These are phyloP conservation scores for Diaporthe citriasiana DNA, from an alignment of 2,329 filamentous ascomycete genomes.

Conservation along the genomic window DNA sequence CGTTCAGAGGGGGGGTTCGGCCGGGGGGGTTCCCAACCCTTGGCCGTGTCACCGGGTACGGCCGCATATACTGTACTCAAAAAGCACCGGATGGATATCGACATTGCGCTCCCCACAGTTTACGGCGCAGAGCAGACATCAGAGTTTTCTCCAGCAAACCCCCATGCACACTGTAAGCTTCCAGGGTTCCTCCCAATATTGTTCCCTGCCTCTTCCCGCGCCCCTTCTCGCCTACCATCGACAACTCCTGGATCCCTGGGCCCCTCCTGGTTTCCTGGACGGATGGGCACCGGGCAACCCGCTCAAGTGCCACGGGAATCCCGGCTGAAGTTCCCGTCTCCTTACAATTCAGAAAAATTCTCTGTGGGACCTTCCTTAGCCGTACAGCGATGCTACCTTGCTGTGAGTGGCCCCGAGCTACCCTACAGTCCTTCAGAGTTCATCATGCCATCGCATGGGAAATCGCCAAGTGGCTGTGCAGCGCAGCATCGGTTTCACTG, in stretches of 20 bases:
- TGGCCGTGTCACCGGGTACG: conserved; percentile 22
- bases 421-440: conserved; percentile 21
- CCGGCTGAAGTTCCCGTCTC: conserved; percentile 30
- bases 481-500: conserved; percentile 34
- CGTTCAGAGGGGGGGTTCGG: neutral
- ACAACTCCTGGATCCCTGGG: neutral
- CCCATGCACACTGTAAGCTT: neutral
- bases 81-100: conserved; percentile 24
- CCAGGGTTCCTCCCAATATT: conserved; percentile 10
- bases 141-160: conserved; percentile 30
- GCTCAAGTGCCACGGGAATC: conserved; percentile 18
- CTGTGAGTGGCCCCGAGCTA: neutral
- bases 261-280: neutral
- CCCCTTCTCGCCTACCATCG: conserved; percentile 8
- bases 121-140: conserved; percentile 8
- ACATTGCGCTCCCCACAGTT: conserved; percentile 34
- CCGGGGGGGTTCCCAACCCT: neutral
- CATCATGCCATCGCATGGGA: conserved; percentile 29
- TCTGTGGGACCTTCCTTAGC: conserved; percentile 32
- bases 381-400: conserved; percentile 28
- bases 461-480: conserved; percentile 33
- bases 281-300: conserved; percentile 2
- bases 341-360: conserved; percentile 26
- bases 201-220: conserved; percentile 19
- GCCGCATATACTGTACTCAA: conserved; percentile 18